Evolutionary conservation across 2,329 filamentous ascomycete genomes (phyloP).

Genomic region (Paecilomyces variotii): DNA sequence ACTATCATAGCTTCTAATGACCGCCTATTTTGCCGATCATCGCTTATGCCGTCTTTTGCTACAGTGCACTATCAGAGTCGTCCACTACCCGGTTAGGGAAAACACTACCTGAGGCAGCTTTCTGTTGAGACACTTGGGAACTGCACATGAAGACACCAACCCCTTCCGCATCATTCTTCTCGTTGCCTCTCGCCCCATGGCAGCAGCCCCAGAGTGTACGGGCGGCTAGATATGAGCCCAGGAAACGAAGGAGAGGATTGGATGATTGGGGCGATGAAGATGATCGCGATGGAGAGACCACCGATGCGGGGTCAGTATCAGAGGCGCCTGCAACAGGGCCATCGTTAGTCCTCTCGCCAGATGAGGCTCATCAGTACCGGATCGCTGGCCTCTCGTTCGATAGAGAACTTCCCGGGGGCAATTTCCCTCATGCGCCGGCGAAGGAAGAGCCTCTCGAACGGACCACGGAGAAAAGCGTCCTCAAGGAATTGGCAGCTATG

Average conservation of each 20-base stretch:
- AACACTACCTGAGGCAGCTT: not conserved
- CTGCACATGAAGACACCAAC: conserved; percentile 19
- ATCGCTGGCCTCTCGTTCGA: conserved; percentile 10
- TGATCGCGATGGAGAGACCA: conserved; percentile 14
- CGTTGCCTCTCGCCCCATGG: conserved; percentile 30
- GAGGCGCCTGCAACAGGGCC: conserved; percentile 2
- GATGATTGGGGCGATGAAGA: conserved; percentile 19
- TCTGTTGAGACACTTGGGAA: not conserved
- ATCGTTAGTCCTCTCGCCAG: conserved; percentile 12
- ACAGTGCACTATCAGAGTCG: not conserved
- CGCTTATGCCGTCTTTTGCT: not conserved
- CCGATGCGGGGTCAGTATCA: conserved; percentile 3
- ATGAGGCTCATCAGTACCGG: conserved; percentile 11
- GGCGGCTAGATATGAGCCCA: conserved; percentile 26
- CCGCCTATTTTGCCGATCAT: not conserved
- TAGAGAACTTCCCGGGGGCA: conserved; percentile 28
- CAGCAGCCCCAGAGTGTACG: conserved; percentile 28
- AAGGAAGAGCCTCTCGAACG: conserved; percentile 6
- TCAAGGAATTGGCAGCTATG: conserved; percentile 21
- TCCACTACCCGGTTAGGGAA: not conserved
- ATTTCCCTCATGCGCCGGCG: conserved; percentile 33
- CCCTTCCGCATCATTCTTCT: conserved; percentile 27
- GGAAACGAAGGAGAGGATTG: conserved; percentile 24
- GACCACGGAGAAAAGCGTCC: conserved; percentile 11
- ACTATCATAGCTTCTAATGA: not conserved